These are phyloP conservation scores for Gentiana dahurica DNA, from an alignment of 257 asterid species.

Conservation along the genomic window DNA sequence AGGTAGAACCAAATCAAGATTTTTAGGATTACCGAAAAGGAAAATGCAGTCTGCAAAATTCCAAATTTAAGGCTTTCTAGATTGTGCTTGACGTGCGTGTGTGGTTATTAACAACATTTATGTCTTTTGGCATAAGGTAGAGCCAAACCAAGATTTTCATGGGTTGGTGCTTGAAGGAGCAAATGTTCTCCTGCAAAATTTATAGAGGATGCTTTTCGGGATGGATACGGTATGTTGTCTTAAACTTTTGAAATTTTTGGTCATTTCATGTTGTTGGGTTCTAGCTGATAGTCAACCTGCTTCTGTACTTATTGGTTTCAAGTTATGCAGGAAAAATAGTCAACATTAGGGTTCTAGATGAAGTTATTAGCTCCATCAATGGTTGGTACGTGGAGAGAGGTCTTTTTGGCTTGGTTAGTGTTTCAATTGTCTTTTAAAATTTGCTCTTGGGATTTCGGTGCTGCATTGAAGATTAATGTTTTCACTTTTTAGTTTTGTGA, in stretches of 20 bases:
- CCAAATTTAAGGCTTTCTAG: background rate
- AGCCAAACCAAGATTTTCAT: slow-evolving; percentile 96
- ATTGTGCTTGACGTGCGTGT: background rate
- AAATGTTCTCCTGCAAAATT: slow-evolving; percentile 80
- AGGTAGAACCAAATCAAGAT: slow-evolving; percentile 99
- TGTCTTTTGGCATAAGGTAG: slow-evolving; percentile 76
- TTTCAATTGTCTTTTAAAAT: slow-evolving; percentile 5
- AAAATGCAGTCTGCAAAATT: background rate
- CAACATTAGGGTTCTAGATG: slow-evolving; percentile 80
- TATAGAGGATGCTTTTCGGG: slow-evolving; percentile 88
- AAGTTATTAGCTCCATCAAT: slow-evolving; percentile 79
- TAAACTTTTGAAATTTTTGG: slow-evolving; percentile 4
- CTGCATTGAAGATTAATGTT: background rate
- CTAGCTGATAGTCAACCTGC: slow-evolving; percentile 38
- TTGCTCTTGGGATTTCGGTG: background rate
- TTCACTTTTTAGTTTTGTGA: too few species aligned
- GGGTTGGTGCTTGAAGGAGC: slow-evolving; percentile 99
- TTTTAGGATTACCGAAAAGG: slow-evolving; percentile 32
- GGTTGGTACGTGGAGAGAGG: slow-evolving; percentile 99
- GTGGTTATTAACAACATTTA: slow-evolving; percentile 20
- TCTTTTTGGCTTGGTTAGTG: slow-evolving; percentile 90
- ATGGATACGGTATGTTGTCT: slow-evolving; percentile 72
- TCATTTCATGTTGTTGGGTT: background rate
- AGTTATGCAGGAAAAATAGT: slow-evolving; percentile 90
- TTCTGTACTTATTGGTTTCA: slow-evolving; percentile 30